These are phyloP conservation scores for Eutrema salsugineum DNA, from an alignment of 441 rosid genomes.

Conservation along the genomic window DNA sequence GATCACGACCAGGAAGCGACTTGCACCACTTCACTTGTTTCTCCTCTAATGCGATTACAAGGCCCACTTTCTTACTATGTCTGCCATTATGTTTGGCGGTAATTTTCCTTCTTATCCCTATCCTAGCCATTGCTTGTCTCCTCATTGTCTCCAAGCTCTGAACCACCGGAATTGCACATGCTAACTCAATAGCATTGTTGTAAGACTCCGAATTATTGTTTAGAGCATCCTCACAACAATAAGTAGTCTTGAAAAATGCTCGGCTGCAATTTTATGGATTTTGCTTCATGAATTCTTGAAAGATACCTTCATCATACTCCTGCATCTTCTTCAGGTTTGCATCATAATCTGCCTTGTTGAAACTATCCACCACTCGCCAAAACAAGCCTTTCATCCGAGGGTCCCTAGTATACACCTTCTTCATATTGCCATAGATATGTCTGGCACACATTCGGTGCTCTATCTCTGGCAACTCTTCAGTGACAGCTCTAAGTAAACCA, in stretches of 20 bases:
- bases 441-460: background rate
- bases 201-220: background rate
- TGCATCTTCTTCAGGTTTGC: background rate
- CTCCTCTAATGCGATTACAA: background rate
- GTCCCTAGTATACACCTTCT: background rate
- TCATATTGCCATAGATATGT: background rate
- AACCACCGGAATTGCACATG: background rate
- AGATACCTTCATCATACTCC: background rate
- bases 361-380: background rate
- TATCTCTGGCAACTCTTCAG: background rate
- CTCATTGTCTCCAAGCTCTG: constrained; percentile 2
- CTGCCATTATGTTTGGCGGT: background rate
- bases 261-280: background rate
- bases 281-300: background rate
- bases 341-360: background rate
- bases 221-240: background rate
- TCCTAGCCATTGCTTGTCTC: background rate
- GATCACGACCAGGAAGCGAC: background rate
- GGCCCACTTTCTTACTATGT: background rate
- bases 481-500: background rate
- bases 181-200: background rate
- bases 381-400: background rate
- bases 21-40: background rate
- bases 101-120: background rate
- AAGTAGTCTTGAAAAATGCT: background rate